Conservation (phyloP, 2,329 filamentous ascomycete species). For the Monosporascus sp. region DNA sequence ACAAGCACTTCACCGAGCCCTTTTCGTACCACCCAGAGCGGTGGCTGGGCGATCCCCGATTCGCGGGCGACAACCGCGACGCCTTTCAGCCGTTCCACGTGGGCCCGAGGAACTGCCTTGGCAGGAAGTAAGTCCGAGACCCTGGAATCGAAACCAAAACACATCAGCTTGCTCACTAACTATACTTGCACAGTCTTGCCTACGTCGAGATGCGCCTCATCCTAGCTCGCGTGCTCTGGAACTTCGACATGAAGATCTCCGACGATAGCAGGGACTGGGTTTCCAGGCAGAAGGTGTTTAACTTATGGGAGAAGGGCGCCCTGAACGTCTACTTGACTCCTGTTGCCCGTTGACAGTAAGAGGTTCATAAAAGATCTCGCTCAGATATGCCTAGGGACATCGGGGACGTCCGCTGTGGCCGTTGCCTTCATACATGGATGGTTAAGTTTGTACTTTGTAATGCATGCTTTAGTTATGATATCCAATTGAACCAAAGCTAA, state of each 20-base stretch:
- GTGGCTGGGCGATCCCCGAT: constrained; percentile 35
- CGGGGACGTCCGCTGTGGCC: too few species aligned
- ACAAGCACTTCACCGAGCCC: constrained; percentile 38
- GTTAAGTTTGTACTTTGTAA: too few species aligned
- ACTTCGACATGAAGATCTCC: constrained; percentile 40
- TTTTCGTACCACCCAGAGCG: constrained; percentile 42
- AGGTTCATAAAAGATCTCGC: constrained; percentile 28
- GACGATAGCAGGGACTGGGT: constrained; percentile 34
- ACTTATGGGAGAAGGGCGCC: constrained; percentile 35
- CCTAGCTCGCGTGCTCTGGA: constrained; percentile 40
- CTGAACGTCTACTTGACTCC: constrained; percentile 32
- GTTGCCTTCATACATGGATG: too few species aligned
- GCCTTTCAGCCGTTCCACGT: constrained; percentile 42
- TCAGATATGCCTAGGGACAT: too few species aligned
- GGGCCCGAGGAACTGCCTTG: constrained; percentile 45
- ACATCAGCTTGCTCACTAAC: constrained; percentile 5
- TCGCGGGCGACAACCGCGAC: constrained; percentile 34
- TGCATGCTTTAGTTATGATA: too few species aligned
- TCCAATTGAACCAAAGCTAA: too few species aligned
- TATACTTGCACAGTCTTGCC: constrained; percentile 31
- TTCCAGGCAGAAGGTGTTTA: constrained; percentile 30
- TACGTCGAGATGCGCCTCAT: constrained; percentile 46
- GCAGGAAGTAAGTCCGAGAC: constrained; percentile 35
- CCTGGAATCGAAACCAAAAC: too few species aligned
- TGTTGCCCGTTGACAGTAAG: constrained; percentile 43